Evolutionary conservation across 2,329 filamentous ascomycete species (phyloP).

Genomic region (Hypoxylon rubiginosum): DNA sequence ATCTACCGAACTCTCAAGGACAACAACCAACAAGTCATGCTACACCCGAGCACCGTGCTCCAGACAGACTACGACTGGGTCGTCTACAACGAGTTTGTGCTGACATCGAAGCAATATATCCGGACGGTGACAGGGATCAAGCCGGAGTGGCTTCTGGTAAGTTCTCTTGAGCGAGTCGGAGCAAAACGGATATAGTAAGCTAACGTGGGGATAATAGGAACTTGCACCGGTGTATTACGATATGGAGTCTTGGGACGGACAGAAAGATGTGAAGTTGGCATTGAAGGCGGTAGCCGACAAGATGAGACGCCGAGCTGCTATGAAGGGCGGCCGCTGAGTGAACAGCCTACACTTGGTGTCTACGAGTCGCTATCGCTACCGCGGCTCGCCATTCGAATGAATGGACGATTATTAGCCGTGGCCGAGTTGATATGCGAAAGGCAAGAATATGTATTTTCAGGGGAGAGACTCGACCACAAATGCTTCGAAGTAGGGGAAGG

Average conservation of each 20-base stretch:
- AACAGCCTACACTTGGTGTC: not conserved
- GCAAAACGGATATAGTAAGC: constrained; percentile 27
- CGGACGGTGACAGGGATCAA: constrained; percentile 91
- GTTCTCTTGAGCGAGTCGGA: constrained; percentile 48
- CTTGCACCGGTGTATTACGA: constrained; percentile 96
- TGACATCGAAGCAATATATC: constrained; percentile 98
- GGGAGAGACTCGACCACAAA: not conserved
- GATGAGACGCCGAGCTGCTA: constrained; percentile 70
- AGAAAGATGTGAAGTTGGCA: constrained; percentile 85
- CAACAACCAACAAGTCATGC: constrained; percentile 90
- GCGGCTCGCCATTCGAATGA: not conserved
- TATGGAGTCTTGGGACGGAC: constrained; percentile 78
- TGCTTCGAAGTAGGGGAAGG: not conserved
- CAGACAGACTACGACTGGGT: constrained; percentile 95
- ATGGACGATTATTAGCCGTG: not conserved
- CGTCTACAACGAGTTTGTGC: constrained; percentile 97
- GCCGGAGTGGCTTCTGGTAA: constrained; percentile 92
- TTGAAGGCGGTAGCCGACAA: constrained; percentile 70
- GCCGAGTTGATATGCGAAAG: not conserved
- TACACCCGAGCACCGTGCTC: constrained; percentile 94
- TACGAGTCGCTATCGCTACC: not conserved
- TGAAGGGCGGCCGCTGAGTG: constrained; percentile 60
- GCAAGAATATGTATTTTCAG: not conserved
- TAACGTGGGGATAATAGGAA: constrained; percentile 70
- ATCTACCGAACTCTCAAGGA: constrained; percentile 97